Evolutionary conservation across 352 stramenopile species (phyloP).

Genomic region (Pythium rishiriense): DNA sequence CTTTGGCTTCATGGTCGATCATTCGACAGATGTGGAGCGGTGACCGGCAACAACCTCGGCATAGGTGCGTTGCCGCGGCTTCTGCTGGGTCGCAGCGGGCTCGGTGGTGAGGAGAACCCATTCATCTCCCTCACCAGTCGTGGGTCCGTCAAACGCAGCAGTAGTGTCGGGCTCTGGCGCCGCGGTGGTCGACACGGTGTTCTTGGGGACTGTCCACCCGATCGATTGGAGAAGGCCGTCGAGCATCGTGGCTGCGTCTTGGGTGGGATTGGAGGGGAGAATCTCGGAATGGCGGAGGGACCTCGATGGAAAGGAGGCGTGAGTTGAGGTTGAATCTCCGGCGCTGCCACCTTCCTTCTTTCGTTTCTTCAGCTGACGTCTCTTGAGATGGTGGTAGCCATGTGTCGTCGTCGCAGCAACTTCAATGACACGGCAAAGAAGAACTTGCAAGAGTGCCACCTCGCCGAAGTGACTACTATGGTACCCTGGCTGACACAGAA

Average conservation of each 20-base stretch:
- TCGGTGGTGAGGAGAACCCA: conserved; percentile 23
- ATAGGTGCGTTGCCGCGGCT: conserved; percentile 30
- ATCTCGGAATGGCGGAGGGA: conserved; percentile 5
- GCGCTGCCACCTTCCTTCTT: background rate
- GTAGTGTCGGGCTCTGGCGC: background rate
- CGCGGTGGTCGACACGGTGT: background rate
- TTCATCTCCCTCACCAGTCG: conserved; percentile 8
- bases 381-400: conserved; percentile 1
- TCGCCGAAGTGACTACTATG: background rate
- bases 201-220: conserved; percentile 7
- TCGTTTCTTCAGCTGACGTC: conserved; percentile 9
- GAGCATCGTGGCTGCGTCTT: conserved; percentile 16
- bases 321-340: conserved; percentile 9
- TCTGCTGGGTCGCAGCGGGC: background rate
- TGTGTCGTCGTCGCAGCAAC: conserved; percentile 18
- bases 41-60: conserved; percentile 33
- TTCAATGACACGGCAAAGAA: conserved; percentile 14
- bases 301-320: background rate
- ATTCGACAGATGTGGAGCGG: background rate
- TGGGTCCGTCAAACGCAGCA: background rate
- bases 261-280: background rate
- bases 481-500: conserved; percentile 10
- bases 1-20: too few species aligned
- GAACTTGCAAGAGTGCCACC: background rate
- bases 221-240: conserved; percentile 25